Percentiles rank a stretch among this genome's conserved stretches.
Conservation (phyloP, 2,329 filamentous ascomycete genomes). For the Xylariaceae sp. region DNA sequence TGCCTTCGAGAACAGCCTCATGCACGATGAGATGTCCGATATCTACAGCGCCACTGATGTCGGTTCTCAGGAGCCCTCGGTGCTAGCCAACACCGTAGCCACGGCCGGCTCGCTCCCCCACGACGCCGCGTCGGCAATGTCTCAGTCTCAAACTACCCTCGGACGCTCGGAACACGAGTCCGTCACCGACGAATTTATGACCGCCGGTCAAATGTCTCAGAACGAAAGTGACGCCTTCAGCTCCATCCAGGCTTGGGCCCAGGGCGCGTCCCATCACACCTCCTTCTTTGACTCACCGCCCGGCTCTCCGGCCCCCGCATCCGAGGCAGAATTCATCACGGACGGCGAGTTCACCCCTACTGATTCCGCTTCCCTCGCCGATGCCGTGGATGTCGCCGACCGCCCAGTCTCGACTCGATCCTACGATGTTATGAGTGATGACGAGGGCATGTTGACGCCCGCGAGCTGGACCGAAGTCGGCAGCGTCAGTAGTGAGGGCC, state of each 20-base stretch:
- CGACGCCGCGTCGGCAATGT: background rate
- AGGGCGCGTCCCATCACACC: conserved; percentile 44
- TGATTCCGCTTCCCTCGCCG: conserved; percentile 51
- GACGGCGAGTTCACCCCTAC: conserved; percentile 54
- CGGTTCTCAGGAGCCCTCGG: conserved; percentile 19
- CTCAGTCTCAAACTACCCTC: conserved; percentile 20
- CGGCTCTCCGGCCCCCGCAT: conserved; percentile 45
- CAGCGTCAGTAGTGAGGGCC: conserved; percentile 55
- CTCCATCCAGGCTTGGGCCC: conserved; percentile 61
- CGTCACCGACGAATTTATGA: conserved; percentile 46
- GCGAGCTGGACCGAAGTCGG: conserved; percentile 62
- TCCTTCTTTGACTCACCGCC: conserved; percentile 59
- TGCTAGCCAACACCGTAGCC: background rate
- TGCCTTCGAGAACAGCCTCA: conserved; percentile 37
- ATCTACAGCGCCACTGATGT: conserved; percentile 55
- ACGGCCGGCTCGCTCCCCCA: conserved; percentile 3
- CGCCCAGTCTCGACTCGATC: conserved; percentile 38
- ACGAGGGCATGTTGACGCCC: conserved; percentile 54
- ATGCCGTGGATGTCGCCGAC: conserved; percentile 41
- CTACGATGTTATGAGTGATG: conserved; percentile 55
- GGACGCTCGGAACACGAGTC: conserved; percentile 37
- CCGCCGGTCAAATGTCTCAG: conserved; percentile 42
- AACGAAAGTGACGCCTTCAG: conserved; percentile 44
- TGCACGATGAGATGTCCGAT: conserved; percentile 47
- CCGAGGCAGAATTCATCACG: conserved; percentile 48